Evolutionary conservation across 2,329 filamentous ascomycete genomes (phyloP).

Genomic region (Xylariaceae sp.): DNA sequence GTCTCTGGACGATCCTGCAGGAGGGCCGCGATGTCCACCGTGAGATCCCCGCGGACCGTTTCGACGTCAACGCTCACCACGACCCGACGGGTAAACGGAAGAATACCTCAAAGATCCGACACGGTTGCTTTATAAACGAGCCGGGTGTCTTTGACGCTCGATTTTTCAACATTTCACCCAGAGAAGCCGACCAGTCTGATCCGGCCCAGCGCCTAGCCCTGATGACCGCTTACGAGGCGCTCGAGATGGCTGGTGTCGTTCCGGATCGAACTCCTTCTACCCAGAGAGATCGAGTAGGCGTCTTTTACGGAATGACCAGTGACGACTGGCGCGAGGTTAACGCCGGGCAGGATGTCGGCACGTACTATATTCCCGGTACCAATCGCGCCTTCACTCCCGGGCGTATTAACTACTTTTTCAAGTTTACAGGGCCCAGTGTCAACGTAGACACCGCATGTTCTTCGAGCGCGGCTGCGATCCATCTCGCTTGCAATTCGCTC

Average conservation of each 20-base stretch:
- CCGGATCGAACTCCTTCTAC: no score
- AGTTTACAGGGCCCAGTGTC: constrained; percentile 40
- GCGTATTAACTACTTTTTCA: constrained; percentile 47
- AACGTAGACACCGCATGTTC: constrained; percentile 43
- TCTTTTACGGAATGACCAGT: constrained; percentile 31
- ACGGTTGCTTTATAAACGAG: constrained; percentile 29
- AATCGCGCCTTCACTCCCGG: constrained; percentile 45
- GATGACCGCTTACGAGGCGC: constrained; percentile 70
- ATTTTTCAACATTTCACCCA: constrained; percentile 36
- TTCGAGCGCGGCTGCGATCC: constrained; percentile 32
- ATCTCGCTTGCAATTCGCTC: constrained; percentile 60
- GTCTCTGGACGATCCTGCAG: constrained; percentile 35
- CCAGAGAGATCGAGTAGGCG: constrained; percentile 30
- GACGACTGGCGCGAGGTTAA: constrained; percentile 67
- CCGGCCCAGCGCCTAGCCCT: constrained; percentile 69
- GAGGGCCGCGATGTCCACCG: constrained; percentile 35
- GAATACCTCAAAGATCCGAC: constrained; percentile 26
- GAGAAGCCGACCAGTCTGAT: constrained; percentile 53
- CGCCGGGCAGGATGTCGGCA: constrained; percentile 61
- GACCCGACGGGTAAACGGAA: constrained; percentile 31
- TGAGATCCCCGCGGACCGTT: constrained; percentile 27
- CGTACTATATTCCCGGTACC: constrained; percentile 46
- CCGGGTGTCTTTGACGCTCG: constrained; percentile 30
- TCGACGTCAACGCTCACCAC: constrained; percentile 28
- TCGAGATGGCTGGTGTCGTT: constrained; percentile 63